phyloP scores from a whole-genome alignment of 2,329 filamentous ascomycete genomes.

The Dryadomyces quercus-mongolicae region DNA sequence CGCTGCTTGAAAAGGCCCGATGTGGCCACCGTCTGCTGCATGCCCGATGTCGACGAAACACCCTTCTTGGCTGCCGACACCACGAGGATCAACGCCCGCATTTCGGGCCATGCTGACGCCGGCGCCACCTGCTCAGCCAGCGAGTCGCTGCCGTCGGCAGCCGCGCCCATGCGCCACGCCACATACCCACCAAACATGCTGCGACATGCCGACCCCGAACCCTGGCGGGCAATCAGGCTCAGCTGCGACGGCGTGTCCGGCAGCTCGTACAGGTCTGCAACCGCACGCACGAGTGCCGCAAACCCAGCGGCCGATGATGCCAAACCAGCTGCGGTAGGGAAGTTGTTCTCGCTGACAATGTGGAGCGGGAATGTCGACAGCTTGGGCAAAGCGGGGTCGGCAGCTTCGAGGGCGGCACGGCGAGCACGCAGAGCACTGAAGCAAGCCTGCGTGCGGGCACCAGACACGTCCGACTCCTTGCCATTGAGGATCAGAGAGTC shows the following conservation, averaged over 20 bases:
- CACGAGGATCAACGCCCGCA: conserved; percentile 86
- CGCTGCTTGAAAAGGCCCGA: conserved; percentile 76
- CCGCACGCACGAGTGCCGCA: conserved; percentile 64
- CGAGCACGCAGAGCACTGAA: conserved; percentile 74
- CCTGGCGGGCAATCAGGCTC: conserved; percentile 80
- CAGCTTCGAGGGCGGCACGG: conserved; percentile 61
- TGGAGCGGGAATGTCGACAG: conserved; percentile 66
- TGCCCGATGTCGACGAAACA: conserved; percentile 81
- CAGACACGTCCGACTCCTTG: conserved; percentile 69
- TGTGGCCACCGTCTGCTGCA: conserved; percentile 93
- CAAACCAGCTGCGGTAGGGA: conserved; percentile 90
- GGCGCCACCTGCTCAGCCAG: conserved; percentile 80
- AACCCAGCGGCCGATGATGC: conserved; percentile 60
- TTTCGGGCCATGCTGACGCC: conserved; percentile 85
- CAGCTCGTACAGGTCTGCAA: conserved; percentile 85
- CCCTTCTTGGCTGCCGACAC: conserved; percentile 92
- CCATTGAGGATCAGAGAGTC: conserved; percentile 78
- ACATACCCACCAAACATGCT: conserved; percentile 93
- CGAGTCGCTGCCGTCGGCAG: conserved; percentile 73
- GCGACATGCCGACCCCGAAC: conserved; percentile 87
- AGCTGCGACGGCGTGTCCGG: conserved; percentile 71
- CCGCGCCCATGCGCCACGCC: conserved; percentile 74
- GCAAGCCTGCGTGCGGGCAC: conserved; percentile 87
- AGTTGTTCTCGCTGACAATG: conserved; percentile 96
- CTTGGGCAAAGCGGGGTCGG: conserved; percentile 64